Percentiles rank a stretch among this genome's conserved stretches.
Evolutionary conservation across 2,329 filamentous ascomycete genomes (phyloP).

Genomic region (Fusarium sp.): DNA sequence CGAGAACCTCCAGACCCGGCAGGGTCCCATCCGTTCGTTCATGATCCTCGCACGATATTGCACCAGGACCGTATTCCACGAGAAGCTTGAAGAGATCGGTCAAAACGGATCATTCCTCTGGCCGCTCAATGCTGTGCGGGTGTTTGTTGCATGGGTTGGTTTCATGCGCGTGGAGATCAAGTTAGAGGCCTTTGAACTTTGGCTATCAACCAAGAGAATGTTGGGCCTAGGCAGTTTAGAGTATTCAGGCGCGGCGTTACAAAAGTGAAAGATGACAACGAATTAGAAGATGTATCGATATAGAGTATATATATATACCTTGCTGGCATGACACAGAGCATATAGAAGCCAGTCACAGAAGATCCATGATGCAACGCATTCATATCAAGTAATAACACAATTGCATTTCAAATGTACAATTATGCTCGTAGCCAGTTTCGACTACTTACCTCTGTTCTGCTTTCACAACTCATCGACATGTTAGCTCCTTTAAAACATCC

Average conservation of each 20-base stretch:
- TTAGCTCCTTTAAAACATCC: background rate
- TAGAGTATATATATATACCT: slow-evolving; percentile 39
- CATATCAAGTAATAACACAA: background rate
- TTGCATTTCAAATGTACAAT: background rate
- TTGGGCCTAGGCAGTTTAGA: slow-evolving; percentile 46
- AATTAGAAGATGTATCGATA: slow-evolving; percentile 31
- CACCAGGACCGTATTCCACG: slow-evolving; percentile 70
- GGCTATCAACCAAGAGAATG: slow-evolving; percentile 63
- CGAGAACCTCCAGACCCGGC: slow-evolving; percentile 82
- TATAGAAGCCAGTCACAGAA: slow-evolving; percentile 1
- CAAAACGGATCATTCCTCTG: slow-evolving; percentile 64
- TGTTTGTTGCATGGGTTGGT: slow-evolving; percentile 66
- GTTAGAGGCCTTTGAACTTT: slow-evolving; percentile 70
- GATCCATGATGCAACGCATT: background rate
- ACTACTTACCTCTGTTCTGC: background rate
- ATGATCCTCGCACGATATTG: slow-evolving; percentile 76
- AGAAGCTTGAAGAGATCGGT: slow-evolving; percentile 68
- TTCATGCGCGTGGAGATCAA: slow-evolving; percentile 70
- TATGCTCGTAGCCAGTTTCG: background rate
- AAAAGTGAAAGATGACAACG: slow-evolving; percentile 22
- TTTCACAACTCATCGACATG: background rate
- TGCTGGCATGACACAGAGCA: background rate
- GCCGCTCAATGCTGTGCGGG: slow-evolving; percentile 63
- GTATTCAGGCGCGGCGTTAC: slow-evolving; percentile 40
- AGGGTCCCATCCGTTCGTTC: slow-evolving; percentile 71